Base-by-base conservation (phyloP, 106 monocot genomes). In the Phalaenopsis aphrodite region DNA sequence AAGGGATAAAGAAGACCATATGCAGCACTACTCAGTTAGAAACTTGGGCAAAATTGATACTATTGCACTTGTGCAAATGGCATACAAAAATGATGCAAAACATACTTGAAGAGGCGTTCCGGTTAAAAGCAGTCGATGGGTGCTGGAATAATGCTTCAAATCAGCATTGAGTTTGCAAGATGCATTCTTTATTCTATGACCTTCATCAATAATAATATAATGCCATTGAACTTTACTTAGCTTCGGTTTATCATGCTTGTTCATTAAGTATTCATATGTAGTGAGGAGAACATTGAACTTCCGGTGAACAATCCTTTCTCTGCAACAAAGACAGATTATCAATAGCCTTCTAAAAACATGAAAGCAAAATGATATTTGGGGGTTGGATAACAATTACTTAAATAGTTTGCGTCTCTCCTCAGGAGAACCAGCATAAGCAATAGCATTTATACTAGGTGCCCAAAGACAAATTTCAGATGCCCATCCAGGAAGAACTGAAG, bases 151-250 rank as follows among this genome's bases (percentile, higher is more conserved):
- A 64, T 86, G 94, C 86, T 88, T 99, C 86, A 99, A 86, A 61
- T 99, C 95, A 83, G 99, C 95, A 91, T 99, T 99, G 17, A 99
- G 89, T 82, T 99, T 99, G 80, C 99, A 99, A 9, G 99, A 99
- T 72, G 99, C 99, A 91, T 99, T 99, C 83, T 99, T 99, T 86
- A 99, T 99, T 18, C 99, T 95, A 84, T 99, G 99, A 30, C 99
- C 99, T 88, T 99, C 99, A 83, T 99, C 99, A 52, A 99, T 99
- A 77, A 99, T 99, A 78, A 99, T 88, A 83, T 99, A 99, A 81
- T 90, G 99, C 99, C 99, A 99, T 42, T 99, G 86, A 61, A 99
- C 88, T 90, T 99, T 99, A 75, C 95, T 95, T 30, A 99, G 87
- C 80, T 95, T 99, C 46, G 99, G 99, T 72, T 93, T 89, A 76